Evolutionary conservation across 768 basidiomycete species (phyloP).

Genomic region (Crassisporium funariophilum): DNA sequence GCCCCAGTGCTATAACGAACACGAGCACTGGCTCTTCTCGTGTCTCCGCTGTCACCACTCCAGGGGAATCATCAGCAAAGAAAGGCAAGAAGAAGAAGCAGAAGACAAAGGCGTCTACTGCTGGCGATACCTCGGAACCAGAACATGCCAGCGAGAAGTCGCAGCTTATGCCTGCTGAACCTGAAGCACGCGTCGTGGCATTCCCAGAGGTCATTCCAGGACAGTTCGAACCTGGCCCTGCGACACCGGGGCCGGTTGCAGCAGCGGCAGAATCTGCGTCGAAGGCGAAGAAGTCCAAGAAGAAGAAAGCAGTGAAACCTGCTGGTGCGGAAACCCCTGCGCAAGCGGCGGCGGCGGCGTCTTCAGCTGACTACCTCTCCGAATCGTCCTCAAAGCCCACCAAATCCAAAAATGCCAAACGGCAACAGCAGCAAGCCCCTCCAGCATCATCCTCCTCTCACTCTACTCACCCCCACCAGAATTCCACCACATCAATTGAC

Average conservation of each 20-base stretch:
- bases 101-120: slow-evolving; percentile 15
- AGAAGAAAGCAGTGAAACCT: slow-evolving; percentile 46
- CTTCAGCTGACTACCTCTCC: slow-evolving; percentile 20
- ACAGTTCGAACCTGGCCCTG: slow-evolving; percentile 36
- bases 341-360: slow-evolving; percentile 12
- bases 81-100: slow-evolving; percentile 27
- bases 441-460: slow-evolving; percentile 20
- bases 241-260: slow-evolving; percentile 12
- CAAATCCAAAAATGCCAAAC: slow-evolving; percentile 9
- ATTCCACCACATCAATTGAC: slow-evolving; percentile 43
- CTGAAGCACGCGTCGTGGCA: slow-evolving; percentile 23
- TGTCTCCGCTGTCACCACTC: background rate
- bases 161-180: background rate
- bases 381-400: slow-evolving; percentile 17
- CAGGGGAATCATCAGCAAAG: slow-evolving; percentile 8
- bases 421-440: slow-evolving; percentile 3
- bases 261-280: slow-evolving; percentile 1
- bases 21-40: background rate
- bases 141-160: slow-evolving; percentile 8
- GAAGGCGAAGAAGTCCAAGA: slow-evolving; percentile 38
- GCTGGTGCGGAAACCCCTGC: slow-evolving; percentile 8
- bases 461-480: slow-evolving; percentile 21
- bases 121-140: slow-evolving; percentile 21
- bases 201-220: slow-evolving; percentile 48
- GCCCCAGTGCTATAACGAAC: slow-evolving; percentile 9